Percentiles rank a stretch among this genome's conserved stretches.
These are phyloP conservation scores for Eimeria tenella DNA, from an alignment of 169 alveolate genomes.

Conservation along the genomic window DNA sequence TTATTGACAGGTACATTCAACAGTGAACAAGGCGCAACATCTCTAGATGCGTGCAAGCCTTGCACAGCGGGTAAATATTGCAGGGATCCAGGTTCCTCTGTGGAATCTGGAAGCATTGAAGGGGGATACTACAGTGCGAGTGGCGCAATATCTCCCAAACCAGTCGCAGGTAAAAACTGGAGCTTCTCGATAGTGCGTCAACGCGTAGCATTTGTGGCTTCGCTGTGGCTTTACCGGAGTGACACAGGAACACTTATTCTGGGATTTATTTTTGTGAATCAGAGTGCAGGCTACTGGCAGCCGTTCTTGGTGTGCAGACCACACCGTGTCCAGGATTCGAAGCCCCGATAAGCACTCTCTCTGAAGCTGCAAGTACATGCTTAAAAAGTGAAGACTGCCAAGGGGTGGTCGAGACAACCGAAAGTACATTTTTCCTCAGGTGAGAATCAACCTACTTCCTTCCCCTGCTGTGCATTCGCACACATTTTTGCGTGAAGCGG, in stretches of 20 bases:
- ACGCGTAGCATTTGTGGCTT: not conserved
- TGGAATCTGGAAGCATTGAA: slow-evolving; percentile 55
- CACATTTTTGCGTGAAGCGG: no score
- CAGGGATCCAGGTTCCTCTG: slow-evolving; percentile 66
- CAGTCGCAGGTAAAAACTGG: slow-evolving; percentile 30
- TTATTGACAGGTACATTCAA: slow-evolving; percentile 22
- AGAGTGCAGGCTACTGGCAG: slow-evolving; percentile 66
- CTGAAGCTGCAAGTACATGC: slow-evolving; percentile 34
- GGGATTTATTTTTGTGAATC: not conserved
- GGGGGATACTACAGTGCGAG: slow-evolving; percentile 63
- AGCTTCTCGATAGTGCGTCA: not conserved
- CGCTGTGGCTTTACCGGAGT: not conserved
- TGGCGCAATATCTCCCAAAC: slow-evolving; percentile 56
- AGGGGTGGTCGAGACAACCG: slow-evolving; percentile 64
- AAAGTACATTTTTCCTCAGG: slow-evolving; percentile 49
- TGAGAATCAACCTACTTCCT: not conserved
- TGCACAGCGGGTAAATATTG: slow-evolving; percentile 81
- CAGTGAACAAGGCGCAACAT: not conserved
- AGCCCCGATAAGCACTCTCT: not conserved
- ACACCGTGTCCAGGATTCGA: slow-evolving; percentile 47
- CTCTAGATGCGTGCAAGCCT: slow-evolving; percentile 65
- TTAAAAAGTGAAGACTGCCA: slow-evolving; percentile 22
- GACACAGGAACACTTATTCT: not conserved
- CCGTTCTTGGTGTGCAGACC: slow-evolving; percentile 45
- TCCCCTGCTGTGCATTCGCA: no score